Evolutionary conservation across 2,329 filamentous ascomycete genomes (phyloP), one percentile per base, ranked within the genome.

Genomic region (Thelonectria rubi): DNA sequence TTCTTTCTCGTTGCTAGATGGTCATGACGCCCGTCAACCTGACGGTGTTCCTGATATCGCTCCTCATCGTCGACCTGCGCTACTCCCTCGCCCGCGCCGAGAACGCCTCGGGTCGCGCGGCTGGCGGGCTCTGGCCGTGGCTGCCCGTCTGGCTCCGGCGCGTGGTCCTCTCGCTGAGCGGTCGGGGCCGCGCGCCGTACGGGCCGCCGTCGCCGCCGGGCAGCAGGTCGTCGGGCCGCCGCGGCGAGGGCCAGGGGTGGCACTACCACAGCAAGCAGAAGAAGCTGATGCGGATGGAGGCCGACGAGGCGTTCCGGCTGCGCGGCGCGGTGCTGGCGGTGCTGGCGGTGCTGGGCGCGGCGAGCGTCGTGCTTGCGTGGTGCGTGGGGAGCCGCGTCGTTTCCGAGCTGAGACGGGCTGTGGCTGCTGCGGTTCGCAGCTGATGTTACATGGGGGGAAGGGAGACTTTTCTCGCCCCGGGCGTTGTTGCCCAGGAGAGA

Each of bases 21-120:
- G 67, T 91, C 67, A 80, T 89, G 76, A 89, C 87, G 0, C 88
- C 89, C 8, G 67, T 91, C 63, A 81, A 87, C 65, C 85, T 91
- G 73, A 78, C 86, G 52, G 84, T 86, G 20, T 91, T 91, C 76
- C 74, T 92, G 43, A 47, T 91, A 65, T 91, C 88, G 2, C 83
- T 91, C 47, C 81, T 83, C 72, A 75, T 90, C 53, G 82, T 91
- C 45, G 88, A 91, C 77, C 77, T 82, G 52, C 81, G 81, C 60
- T 79, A 86, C 82, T 76, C 86, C 69, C 70, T 80, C 70, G 72
- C 81, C 74, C 80, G 87, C 75, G 78, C 77, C 54, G 76, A 76
- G 61, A 73, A 70, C 55, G 76, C 30, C 39, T 7, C 30, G 6
- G 30, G 12, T 8, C 18, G 56, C 18, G 2, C 20, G 69, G 64